Conservation (phyloP, 371 early-diverging fungal genomes). For the Mortierella sp. region DNA sequence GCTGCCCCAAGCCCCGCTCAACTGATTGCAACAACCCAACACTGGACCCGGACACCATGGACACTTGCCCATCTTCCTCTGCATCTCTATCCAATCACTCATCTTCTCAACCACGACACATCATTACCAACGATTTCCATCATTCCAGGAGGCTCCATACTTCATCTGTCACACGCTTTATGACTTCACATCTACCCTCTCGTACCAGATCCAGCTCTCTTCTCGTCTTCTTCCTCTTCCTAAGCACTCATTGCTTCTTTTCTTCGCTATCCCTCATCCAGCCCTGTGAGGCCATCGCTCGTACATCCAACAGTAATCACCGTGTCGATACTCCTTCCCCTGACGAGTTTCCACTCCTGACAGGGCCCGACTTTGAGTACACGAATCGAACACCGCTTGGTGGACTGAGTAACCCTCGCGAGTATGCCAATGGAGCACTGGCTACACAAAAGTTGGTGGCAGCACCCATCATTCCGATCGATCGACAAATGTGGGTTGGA, state of each 20-base stretch:
- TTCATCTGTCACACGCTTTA: too few relatives aligned
- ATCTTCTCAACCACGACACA: too few relatives aligned
- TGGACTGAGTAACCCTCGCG: constrained; percentile 12
- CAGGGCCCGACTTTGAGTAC: constrained; percentile 31
- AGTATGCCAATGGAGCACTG: constrained; percentile 37
- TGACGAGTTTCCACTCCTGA: constrained; percentile 21
- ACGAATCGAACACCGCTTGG: constrained; percentile 38
- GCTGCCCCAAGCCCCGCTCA: too few relatives aligned
- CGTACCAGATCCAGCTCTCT: not conserved
- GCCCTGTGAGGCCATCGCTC: constrained; percentile 18
- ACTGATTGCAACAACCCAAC: too few relatives aligned
- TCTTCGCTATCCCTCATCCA: constrained; percentile 17
- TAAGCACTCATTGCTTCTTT: constrained; percentile 21
- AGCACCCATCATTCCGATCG: constrained; percentile 33
- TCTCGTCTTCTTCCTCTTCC: constrained; percentile 21
- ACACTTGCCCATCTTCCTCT: too few relatives aligned
- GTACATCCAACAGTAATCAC: constrained; percentile 14
- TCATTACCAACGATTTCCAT: too few relatives aligned
- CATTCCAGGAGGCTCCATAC: too few relatives aligned
- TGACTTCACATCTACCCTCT: not conserved
- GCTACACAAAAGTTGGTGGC: constrained; percentile 46
- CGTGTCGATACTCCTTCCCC: constrained; percentile 50
- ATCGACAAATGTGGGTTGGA: constrained; percentile 42
- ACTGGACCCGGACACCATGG: too few relatives aligned
- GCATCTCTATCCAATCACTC: too few relatives aligned